Evolutionary conservation across 2,329 filamentous ascomycete genomes (phyloP).

Genomic region (Paraconiothyrium sp.): DNA sequence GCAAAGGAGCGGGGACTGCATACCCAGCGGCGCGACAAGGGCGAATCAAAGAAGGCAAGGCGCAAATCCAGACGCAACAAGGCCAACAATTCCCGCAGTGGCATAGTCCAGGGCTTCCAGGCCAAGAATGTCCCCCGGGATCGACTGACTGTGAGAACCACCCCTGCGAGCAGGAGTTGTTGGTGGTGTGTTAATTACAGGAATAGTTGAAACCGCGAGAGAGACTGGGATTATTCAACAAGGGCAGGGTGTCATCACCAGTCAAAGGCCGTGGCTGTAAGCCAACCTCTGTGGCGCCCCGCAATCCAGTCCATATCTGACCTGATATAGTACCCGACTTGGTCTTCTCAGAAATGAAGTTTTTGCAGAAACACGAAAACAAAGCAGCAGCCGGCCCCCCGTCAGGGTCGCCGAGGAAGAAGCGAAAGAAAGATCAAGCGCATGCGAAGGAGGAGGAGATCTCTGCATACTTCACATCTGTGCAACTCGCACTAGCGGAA

Average conservation of each 20-base stretch:
- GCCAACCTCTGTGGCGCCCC: slow-evolving; percentile 25
- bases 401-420: slow-evolving; percentile 37
- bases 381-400: slow-evolving; percentile 35
- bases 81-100: slow-evolving; percentile 47
- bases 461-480: slow-evolving; percentile 56
- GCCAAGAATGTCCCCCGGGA: slow-evolving; percentile 56
- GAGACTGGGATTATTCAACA: slow-evolving; percentile 58
- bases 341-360: slow-evolving; percentile 62
- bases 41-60: slow-evolving; percentile 43
- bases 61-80: slow-evolving; percentile 49
- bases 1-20: slow-evolving; percentile 37
- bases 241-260: slow-evolving; percentile 58
- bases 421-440: slow-evolving; percentile 42
- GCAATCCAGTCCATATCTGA: slow-evolving; percentile 30
- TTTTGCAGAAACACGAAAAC: slow-evolving; percentile 52
- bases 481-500: slow-evolving; percentile 36
- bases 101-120: slow-evolving; percentile 55
- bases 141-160: slow-evolving; percentile 56
- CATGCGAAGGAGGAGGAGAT: slow-evolving; percentile 53
- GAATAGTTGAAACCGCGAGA: slow-evolving; percentile 55
- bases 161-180: slow-evolving; percentile 21
- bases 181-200: slow-evolving; percentile 35
- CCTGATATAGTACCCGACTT: slow-evolving; percentile 58
- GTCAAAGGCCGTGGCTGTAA: slow-evolving; percentile 55
- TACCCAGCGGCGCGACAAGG: slow-evolving; percentile 27